A percentile compares a stretch with the other conserved stretches of the same genome.
phyloP scores from a whole-genome alignment of 768 basidiomycete genomes.

The Trametes gibbosa region DNA sequence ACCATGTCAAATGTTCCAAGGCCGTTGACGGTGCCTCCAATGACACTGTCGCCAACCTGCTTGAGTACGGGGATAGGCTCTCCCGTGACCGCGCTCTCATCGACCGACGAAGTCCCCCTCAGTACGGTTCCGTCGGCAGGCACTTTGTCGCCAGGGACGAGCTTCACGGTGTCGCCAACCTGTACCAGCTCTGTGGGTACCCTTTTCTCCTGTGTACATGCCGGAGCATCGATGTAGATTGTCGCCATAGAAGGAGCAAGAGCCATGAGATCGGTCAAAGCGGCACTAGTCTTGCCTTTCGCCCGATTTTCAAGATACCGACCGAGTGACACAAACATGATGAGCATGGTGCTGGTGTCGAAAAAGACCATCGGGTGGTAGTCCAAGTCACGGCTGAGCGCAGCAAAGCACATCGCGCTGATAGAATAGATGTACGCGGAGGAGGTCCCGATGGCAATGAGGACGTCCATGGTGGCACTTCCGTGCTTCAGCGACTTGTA shows the following conservation, averaged over 20 bases:
- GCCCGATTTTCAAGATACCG: conserved; percentile 95
- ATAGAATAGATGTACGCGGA: conserved; percentile 93
- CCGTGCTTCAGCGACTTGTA: conserved; percentile 89
- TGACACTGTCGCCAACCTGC: conserved; percentile 78
- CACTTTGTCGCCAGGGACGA: conserved; percentile 95
- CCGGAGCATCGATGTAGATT: conserved; percentile 85
- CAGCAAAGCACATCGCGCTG: conserved; percentile 60
- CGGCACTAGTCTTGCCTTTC: conserved; percentile 95
- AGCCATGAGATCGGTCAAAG: conserved; percentile 94
- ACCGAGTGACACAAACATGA: conserved; percentile 95
- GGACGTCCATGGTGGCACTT: conserved; percentile 95
- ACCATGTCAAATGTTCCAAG: conserved; percentile 96
- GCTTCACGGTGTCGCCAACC: conserved; percentile 88
- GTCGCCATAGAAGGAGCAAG: conserved; percentile 94
- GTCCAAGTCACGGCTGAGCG: conserved; percentile 58
- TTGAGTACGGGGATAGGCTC: conserved; percentile 90
- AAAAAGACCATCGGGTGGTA: conserved; percentile 90
- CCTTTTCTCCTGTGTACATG: conserved; percentile 81
- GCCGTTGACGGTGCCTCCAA: conserved; percentile 96
- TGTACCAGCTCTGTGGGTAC: conserved; percentile 94
- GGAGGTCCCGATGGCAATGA: conserved; percentile 92
- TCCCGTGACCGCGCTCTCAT: conserved; percentile 96
- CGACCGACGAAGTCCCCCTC: conserved; percentile 81
- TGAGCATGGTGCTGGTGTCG: conserved; percentile 98
- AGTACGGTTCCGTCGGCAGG: conserved; percentile 94